Evolutionary conservation across 352 stramenopile genomes (phyloP).

Genomic region (Phytophthora vignae): DNA sequence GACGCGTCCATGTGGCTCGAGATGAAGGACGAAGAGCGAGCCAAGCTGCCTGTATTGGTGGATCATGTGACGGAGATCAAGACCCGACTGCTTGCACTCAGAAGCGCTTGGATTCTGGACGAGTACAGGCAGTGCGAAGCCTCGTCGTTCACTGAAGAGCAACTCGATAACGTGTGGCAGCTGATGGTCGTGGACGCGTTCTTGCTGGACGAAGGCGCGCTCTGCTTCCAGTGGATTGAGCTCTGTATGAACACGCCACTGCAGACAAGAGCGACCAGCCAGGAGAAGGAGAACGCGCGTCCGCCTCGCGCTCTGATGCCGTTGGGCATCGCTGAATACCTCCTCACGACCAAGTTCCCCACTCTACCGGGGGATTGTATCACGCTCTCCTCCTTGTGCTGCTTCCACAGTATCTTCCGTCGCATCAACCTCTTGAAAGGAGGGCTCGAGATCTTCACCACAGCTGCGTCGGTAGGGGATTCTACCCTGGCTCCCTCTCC

Average conservation of each 20-base stretch:
- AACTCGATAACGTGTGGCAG: conserved; percentile 57
- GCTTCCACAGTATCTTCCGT: conserved; percentile 78
- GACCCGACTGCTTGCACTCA: conserved; percentile 63
- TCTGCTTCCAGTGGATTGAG: conserved; percentile 84
- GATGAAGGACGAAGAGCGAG: conserved; percentile 19
- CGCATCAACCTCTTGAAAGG: conserved; percentile 57
- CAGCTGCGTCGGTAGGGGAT: not conserved
- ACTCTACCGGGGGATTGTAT: conserved; percentile 43
- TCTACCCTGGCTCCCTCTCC: conserved; percentile 10
- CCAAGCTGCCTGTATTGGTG: conserved; percentile 23
- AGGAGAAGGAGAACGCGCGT: not conserved
- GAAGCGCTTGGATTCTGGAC: conserved; percentile 62
- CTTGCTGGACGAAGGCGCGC: conserved; percentile 53
- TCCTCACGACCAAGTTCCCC: conserved; percentile 57
- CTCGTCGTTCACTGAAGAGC: conserved; percentile 11
- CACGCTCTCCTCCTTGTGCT: conserved; percentile 58
- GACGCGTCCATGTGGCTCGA: conserved; percentile 8
- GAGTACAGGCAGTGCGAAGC: not conserved
- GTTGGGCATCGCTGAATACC: conserved; percentile 31
- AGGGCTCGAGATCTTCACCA: conserved; percentile 44
- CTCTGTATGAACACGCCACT: conserved; percentile 59
- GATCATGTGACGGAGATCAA: conserved; percentile 47
- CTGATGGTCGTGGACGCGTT: conserved; percentile 47
- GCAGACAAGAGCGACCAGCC: not conserved
- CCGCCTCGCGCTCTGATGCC: conserved; percentile 30